Percentiles rank a stretch among this genome's conserved stretches.
Evolutionary conservation across 2,329 filamentous ascomycete species (phyloP).

Genomic region (Aspergillus brasiliensis): DNA sequence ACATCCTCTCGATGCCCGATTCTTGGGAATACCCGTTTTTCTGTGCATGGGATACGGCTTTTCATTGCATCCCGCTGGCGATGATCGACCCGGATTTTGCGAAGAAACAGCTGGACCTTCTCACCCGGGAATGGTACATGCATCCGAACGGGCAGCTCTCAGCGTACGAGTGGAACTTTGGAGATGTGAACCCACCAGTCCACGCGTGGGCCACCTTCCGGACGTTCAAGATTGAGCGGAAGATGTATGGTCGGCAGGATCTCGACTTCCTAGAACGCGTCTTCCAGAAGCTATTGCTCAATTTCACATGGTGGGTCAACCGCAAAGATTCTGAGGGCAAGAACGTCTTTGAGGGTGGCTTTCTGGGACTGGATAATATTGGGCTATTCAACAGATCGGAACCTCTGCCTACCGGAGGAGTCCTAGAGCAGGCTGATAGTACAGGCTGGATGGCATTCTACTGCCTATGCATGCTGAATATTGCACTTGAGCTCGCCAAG

Average conservation of each 20-base stretch:
- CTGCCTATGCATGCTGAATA: constrained; percentile 95
- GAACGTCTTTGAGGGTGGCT: constrained; percentile 96
- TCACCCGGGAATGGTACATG: constrained; percentile 98
- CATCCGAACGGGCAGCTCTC: constrained; percentile 95
- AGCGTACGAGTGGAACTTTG: constrained; percentile 96
- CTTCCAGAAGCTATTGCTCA: constrained; percentile 92
- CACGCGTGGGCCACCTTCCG: constrained; percentile 96
- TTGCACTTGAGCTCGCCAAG: constrained; percentile 91
- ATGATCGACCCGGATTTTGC: constrained; percentile 98
- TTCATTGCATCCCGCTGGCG: constrained; percentile 91
- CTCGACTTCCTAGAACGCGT: constrained; percentile 94
- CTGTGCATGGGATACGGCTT: constrained; percentile 94
- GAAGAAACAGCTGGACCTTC: constrained; percentile 95
- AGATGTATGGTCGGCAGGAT: constrained; percentile 93
- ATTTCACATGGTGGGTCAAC: constrained; percentile 99
- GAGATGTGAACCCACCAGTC: constrained; percentile 93
- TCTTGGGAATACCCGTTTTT: constrained; percentile 99
- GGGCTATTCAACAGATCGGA: constrained; percentile 97
- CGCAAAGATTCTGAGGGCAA: constrained; percentile 93
- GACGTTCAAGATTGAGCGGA: constrained; percentile 97
- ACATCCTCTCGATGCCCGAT: constrained; percentile 96
- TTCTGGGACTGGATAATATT: constrained; percentile 94
- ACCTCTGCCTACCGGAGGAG: constrained; percentile 87
- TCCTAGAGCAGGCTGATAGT: constrained; percentile 93
- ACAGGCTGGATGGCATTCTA: constrained; percentile 99